A percentile compares a stretch with the other conserved stretches of the same genome.
These are phyloP conservation scores for Stereocaulon alpinum DNA, from an alignment of 495 filamentous ascomycete species.

Conservation along the genomic window DNA sequence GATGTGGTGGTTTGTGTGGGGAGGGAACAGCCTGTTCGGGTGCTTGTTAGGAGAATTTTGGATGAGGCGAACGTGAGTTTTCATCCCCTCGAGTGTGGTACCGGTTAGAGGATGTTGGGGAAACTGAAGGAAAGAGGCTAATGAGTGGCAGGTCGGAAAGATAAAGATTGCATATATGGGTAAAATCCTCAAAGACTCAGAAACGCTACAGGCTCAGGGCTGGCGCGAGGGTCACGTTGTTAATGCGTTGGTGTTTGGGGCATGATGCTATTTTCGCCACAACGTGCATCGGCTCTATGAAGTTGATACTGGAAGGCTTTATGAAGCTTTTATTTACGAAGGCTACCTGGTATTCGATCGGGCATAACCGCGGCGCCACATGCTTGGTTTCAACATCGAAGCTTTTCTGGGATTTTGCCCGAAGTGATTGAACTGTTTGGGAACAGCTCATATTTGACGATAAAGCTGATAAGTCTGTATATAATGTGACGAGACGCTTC, in stretches of 20 bases:
- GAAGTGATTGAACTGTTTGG: no score
- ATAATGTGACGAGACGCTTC: no score
- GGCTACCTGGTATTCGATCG: not conserved
- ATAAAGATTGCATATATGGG: constrained; percentile 71
- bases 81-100: not conserved
- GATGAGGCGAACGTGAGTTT: constrained; percentile 54
- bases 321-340: not conserved
- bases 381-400: not conserved
- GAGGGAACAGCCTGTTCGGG: constrained; percentile 51
- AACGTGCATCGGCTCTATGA: not conserved
- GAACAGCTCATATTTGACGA: no score
- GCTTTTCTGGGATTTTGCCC: no score
- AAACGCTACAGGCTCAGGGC: constrained; percentile 53
- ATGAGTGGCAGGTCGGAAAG: constrained; percentile 31
- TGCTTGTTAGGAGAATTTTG: constrained; percentile 49
- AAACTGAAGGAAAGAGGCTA: constrained; percentile 17
- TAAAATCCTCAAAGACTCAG: constrained; percentile 59
- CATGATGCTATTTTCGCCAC: constrained; percentile 11
- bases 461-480: no score
- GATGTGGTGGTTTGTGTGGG: constrained; percentile 54
- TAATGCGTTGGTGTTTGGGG: constrained; percentile 62
- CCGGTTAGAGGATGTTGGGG: not conserved
- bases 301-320: no score
- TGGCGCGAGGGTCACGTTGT: constrained; percentile 69
- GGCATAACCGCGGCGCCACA: constrained; percentile 1